phyloP scores from a whole-genome alignment of 208 protist genomes.

The Leishmania braziliensis region DNA sequence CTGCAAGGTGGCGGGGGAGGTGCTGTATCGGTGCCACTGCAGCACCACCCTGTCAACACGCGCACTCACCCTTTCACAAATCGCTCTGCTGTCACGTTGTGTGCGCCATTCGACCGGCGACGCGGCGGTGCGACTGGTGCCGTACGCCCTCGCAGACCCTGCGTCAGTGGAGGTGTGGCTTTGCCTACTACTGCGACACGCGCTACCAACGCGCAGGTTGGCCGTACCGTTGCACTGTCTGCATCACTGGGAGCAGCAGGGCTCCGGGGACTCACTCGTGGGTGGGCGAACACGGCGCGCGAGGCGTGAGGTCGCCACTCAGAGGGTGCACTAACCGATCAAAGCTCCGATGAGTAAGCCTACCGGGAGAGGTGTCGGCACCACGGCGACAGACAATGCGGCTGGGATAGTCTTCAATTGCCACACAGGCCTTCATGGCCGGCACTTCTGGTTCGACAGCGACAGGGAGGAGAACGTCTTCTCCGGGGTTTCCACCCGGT shows the following conservation, averaged over 20 bases:
- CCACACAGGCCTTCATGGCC: conserved; percentile 3
- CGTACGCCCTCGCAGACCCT: conserved; percentile 14
- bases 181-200: conserved; percentile 41
- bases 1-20: conserved; percentile 25
- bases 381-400: not conserved
- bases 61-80: conserved; percentile 46
- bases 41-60: conserved; percentile 42
- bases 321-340: conserved; percentile 28
- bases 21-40: conserved; percentile 46
- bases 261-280: conserved; percentile 11
- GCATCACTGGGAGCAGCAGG: conserved; percentile 6
- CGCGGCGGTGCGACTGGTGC: conserved; percentile 27
- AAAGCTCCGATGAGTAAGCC: conserved; percentile 5
- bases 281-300: conserved; percentile 8
- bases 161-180: conserved; percentile 41
- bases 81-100: conserved; percentile 22
- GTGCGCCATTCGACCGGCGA: conserved; percentile 3
- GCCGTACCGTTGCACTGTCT: conserved; percentile 34
- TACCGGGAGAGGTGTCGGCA: not conserved
- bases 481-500: too few relatives aligned
- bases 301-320: conserved; percentile 23
- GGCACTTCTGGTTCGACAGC: conserved; percentile 7
- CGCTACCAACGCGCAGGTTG: conserved; percentile 52
- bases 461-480: conserved; percentile 6
- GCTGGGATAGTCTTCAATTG: not conserved